Conservation (phyloP, 2,329 filamentous ascomycete genomes). For the Verticillium dahliae region DNA sequence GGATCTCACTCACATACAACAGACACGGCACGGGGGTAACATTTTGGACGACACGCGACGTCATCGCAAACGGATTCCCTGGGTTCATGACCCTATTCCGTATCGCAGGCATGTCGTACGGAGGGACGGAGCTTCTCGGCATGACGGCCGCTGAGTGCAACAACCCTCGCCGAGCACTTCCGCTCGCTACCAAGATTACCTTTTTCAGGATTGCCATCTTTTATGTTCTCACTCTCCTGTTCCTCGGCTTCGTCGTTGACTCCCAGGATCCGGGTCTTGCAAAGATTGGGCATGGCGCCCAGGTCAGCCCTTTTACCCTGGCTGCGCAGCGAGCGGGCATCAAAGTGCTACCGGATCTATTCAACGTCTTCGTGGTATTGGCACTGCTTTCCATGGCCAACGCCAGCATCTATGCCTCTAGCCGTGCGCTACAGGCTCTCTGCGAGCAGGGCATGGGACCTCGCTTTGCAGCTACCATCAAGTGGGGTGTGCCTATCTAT, state of each 20-base stretch:
- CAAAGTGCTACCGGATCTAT: conserved; percentile 18
- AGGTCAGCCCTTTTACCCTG: conserved; percentile 20
- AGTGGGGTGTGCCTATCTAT: conserved; percentile 34
- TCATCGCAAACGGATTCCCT: conserved; percentile 32
- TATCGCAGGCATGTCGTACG: conserved; percentile 35
- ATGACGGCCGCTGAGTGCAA: conserved; percentile 34
- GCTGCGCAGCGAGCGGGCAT: conserved; percentile 19
- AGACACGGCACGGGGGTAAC: conserved; percentile 20
- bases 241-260: conserved; percentile 42
- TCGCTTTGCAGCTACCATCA: conserved; percentile 14
- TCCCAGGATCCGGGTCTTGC: conserved; percentile 36
- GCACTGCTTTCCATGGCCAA: conserved; percentile 30
- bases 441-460: conserved; percentile 28
- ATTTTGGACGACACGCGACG: conserved; percentile 42
- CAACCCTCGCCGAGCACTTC: conserved; percentile 56
- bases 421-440: conserved; percentile 27
- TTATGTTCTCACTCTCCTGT: conserved; percentile 44
- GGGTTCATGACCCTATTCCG: conserved; percentile 38
- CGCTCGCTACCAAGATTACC: conserved; percentile 77
- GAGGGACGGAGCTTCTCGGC: conserved; percentile 38
- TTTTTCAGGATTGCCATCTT: conserved; percentile 52
- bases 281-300: conserved; percentile 11
- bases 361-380: conserved; percentile 28
- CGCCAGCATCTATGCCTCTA: conserved; percentile 33
- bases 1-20: neutral